Evolutionary conservation across 805 yeast species (phyloP), one percentile per base, ranked within the genome.

Genomic region (Clavispora asparagi): DNA sequence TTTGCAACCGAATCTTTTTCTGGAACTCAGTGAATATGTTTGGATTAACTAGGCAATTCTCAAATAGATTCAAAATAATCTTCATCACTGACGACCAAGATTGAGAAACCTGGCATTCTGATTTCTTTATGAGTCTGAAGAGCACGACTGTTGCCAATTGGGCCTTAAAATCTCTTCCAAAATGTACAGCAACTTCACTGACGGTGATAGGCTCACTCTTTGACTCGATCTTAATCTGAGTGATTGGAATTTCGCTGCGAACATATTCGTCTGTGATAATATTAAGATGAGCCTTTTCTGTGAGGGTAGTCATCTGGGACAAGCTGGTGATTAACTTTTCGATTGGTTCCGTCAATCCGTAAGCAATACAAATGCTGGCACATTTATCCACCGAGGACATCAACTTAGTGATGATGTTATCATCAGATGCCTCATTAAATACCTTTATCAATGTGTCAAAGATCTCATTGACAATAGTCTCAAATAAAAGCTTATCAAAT

Each of bases 131-230:
- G 29, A 92, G 78, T 51, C 95, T 74, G 71, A 92, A 90, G 41
- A 92, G 70, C 1, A 92, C 92, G 42, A 91, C 90, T 2, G 90
- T 77, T 11, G 97, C 85, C 50, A 92, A 69, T 60, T 95, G 99
- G 0, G 96, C 96, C 58, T 91, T 89, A 68, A 88, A 87, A 59
- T 90, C 94, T 41, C 85, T 76, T 7, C 99, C 99, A 60, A 94
- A 83, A 62, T 83, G 76, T 13, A 90, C 88, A 0, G 97, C 80
- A 44, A 81, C 68, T 46, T 88, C 90, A 59, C 95, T 84, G 4
- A 94, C 94, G 4, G 86, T 83, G 31, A 94, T 76, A 5, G 73
- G 71, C 14, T 75, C 78, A 11, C 77, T 74, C 26, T 79, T 77
- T 33, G 76, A 75, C 40, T 81, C 87, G 26, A 81, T 63, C 26